phyloP scores from a whole-genome alignment of 768 basidiomycete genomes.

The Boletus reticulatus region DNA sequence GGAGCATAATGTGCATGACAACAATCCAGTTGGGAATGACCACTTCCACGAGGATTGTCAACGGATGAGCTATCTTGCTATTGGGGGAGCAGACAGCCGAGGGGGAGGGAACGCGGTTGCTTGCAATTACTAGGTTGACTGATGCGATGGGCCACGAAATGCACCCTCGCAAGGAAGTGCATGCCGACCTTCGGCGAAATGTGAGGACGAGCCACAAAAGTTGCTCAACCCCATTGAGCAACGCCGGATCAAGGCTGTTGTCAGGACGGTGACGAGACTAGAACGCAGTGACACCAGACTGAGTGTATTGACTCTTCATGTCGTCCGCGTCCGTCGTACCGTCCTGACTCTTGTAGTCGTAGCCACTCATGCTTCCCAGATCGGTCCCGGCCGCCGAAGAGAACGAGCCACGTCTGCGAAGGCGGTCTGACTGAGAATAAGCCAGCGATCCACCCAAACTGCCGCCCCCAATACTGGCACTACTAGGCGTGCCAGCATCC shows the following conservation, averaged over 20 bases:
- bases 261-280: constrained; percentile 34
- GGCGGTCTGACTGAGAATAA: constrained; percentile 88
- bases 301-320: constrained; percentile 86
- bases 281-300: constrained; percentile 83
- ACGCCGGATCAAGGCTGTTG: constrained; percentile 2
- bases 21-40: constrained; percentile 2
- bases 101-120: constrained; percentile 5
- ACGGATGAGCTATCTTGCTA: constrained; percentile 2
- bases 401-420: constrained; percentile 75
- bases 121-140: constrained; percentile 16
- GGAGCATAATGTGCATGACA: constrained; percentile 25
- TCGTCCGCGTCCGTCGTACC: constrained; percentile 78
- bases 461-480: constrained; percentile 56
- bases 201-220: background rate
- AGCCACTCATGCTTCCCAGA: constrained; percentile 72
- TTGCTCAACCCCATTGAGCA: constrained; percentile 17
- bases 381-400: constrained; percentile 74
- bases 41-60: constrained; percentile 3
- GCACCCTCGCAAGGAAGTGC: constrained; percentile 8
- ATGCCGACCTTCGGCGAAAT: constrained; percentile 7
- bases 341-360: constrained; percentile 89
- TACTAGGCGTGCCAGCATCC: constrained; percentile 67
- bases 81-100: background rate
- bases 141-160: constrained; percentile 3
- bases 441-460: constrained; percentile 58